A percentile compares a stretch with the other conserved stretches of the same genome.
These are phyloP conservation scores for Hansenula lynferdii DNA, from an alignment of 1,139 yeast genomes.

Conservation along the genomic window DNA sequence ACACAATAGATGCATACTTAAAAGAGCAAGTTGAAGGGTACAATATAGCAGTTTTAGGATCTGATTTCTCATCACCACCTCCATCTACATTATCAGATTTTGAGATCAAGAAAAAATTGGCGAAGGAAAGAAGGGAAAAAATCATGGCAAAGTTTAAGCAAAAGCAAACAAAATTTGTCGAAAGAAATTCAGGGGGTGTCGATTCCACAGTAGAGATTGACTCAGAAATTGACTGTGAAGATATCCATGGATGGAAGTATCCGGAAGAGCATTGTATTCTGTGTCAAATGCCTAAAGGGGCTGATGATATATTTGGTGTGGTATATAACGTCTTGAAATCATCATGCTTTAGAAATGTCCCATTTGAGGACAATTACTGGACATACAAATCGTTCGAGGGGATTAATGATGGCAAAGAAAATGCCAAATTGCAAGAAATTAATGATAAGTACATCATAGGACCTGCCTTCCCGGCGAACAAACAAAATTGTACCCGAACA, in stretches of 20 bases:
- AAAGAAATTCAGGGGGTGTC: conserved; percentile 37
- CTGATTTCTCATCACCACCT: conserved; percentile 7
- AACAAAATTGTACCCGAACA: conserved; percentile 32
- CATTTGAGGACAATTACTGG: conserved; percentile 64
- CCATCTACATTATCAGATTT: conserved; percentile 32
- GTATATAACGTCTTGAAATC: conserved; percentile 56
- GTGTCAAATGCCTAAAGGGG: conserved; percentile 77
- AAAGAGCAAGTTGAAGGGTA: conserved; percentile 29
- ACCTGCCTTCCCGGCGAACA: conserved; percentile 57
- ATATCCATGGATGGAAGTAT: conserved; percentile 51
- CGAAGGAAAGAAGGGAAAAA: conserved; percentile 67
- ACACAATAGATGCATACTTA: conserved; percentile 25
- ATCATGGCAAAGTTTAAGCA: conserved; percentile 73
- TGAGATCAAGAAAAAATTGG: conserved; percentile 62
- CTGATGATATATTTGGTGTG: conserved; percentile 72
- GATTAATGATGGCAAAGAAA: conserved; percentile 32
- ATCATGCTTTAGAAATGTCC: conserved; percentile 58
- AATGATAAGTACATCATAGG: conserved; percentile 49
- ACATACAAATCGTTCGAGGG: conserved; percentile 60
- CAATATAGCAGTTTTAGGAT: conserved; percentile 21
- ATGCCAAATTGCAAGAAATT: conserved; percentile 31
- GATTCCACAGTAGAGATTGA: conserved; percentile 24
- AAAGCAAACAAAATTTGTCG: conserved; percentile 71
- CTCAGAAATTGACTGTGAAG: conserved; percentile 34
- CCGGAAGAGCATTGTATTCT: conserved; percentile 83